phyloP scores from a whole-genome alignment of 305 asterid genomes.

The Solanum hybrid region DNA sequence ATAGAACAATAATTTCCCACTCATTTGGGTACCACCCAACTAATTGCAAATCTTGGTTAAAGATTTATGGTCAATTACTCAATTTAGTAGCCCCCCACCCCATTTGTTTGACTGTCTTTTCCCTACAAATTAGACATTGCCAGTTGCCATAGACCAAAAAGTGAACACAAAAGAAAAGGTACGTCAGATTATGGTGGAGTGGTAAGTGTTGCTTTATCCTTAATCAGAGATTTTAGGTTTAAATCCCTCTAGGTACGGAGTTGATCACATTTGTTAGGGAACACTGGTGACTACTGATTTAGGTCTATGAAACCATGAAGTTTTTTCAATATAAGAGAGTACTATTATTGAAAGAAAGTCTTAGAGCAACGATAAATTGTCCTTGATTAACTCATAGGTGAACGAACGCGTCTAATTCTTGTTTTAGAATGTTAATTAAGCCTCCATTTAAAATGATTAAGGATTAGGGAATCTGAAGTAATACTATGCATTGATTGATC shows the following conservation, averaged over 20 bases:
- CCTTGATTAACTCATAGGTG: not conserved
- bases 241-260: not conserved
- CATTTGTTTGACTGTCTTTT: constrained; percentile 45
- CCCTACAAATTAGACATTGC: not conserved
- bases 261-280: not conserved
- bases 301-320: not conserved
- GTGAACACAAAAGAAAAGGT: not conserved
- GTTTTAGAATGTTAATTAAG: not conserved
- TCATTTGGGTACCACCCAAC: constrained; percentile 52
- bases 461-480: not conserved
- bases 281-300: not conserved
- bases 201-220: no score
- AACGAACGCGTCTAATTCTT: not conserved
- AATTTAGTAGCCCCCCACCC: constrained; percentile 14
- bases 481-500: not conserved
- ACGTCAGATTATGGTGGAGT: fast-evolving
- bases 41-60: constrained; percentile 25
- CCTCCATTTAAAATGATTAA: not conserved
- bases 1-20: constrained; percentile 42
- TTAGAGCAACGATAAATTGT: not conserved
- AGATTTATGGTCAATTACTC: constrained; percentile 22
- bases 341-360: not conserved
- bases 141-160: not conserved
- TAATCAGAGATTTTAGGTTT: no score
- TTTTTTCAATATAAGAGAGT: not conserved